A percentile compares a stretch with the other conserved stretches of the same genome.
These are phyloP conservation scores for Tetrahymena borealis DNA, from an alignment of 73 alveolate genomes.

Conservation along the genomic window DNA sequence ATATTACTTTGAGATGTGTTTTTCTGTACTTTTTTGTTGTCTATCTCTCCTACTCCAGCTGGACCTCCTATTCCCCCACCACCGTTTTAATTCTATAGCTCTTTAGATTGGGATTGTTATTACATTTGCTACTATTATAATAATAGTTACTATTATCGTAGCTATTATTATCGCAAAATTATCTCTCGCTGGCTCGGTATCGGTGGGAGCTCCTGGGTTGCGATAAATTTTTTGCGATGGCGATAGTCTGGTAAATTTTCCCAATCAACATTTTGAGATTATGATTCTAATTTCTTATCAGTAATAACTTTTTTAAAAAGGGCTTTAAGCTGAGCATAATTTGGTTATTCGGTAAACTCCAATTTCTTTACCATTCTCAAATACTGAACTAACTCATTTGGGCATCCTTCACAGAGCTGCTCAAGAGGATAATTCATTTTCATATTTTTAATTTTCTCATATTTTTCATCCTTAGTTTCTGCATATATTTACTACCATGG, in stretches of 20 bases:
- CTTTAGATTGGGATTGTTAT: not conserved
- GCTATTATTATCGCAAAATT: not conserved
- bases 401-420: slow-evolving; percentile 65
- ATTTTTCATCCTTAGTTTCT: slow-evolving; percentile 61
- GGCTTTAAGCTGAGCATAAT: not conserved
- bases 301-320: not conserved
- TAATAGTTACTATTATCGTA: not conserved
- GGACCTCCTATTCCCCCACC: not conserved
- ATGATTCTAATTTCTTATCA: not conserved
- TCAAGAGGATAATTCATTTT: slow-evolving; percentile 65
- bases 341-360: slow-evolving; percentile 78
- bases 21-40: not conserved
- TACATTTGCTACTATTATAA: not conserved
- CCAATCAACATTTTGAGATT: not conserved
- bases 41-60: not conserved
- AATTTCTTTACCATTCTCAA: slow-evolving; percentile 50
- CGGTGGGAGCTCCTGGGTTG: not conserved
- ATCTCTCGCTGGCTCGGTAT: not conserved
- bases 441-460: slow-evolving; percentile 62
- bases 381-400: slow-evolving; percentile 61
- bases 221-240: not conserved
- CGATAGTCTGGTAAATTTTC: not conserved
- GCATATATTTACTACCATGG: slow-evolving; percentile 67
- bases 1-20: not conserved
- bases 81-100: not conserved